phyloP scores from a whole-genome alignment of 805 yeast species.

The Saturnispora mendoncae region DNA sequence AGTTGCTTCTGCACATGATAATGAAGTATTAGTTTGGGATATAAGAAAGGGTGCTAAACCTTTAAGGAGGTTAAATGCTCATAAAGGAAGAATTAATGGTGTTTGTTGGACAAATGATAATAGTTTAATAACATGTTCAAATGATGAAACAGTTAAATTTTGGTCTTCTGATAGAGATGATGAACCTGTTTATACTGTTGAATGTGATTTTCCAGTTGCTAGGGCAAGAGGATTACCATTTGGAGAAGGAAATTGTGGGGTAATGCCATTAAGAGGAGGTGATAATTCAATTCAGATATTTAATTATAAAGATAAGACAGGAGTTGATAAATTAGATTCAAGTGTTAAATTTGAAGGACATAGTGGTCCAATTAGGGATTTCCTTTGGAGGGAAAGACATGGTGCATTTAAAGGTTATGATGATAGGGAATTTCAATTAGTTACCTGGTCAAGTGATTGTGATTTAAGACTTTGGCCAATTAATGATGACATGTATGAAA shows the following conservation, averaged over 20 bases:
- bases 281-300: constrained; percentile 50
- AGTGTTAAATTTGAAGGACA: constrained; percentile 69
- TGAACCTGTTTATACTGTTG: constrained; percentile 36
- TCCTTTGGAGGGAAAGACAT: constrained; percentile 72
- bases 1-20: constrained; percentile 81
- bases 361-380: constrained; percentile 75
- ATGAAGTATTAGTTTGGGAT: constrained; percentile 81
- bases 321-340: constrained; percentile 38
- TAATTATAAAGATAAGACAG: constrained; percentile 34
- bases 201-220: constrained; percentile 61
- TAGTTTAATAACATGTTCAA: constrained; percentile 69
- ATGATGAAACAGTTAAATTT: constrained; percentile 72
- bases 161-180: constrained; percentile 56
- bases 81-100: constrained; percentile 81
- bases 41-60: constrained; percentile 75
- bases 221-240: constrained; percentile 84
- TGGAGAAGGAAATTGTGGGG: constrained; percentile 72
- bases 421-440: constrained; percentile 80
- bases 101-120: constrained; percentile 71
- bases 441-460: constrained; percentile 89
- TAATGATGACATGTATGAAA: constrained; percentile 38
- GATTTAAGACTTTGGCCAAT: constrained; percentile 80
- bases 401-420: constrained; percentile 35
- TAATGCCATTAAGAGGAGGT: constrained; percentile 89
- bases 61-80: constrained; percentile 59